Percentiles rank a stretch among this genome's conserved stretches.
Evolutionary conservation across 257 asterid genomes (phyloP).

Genomic region (Gynochthodes officinalis): DNA sequence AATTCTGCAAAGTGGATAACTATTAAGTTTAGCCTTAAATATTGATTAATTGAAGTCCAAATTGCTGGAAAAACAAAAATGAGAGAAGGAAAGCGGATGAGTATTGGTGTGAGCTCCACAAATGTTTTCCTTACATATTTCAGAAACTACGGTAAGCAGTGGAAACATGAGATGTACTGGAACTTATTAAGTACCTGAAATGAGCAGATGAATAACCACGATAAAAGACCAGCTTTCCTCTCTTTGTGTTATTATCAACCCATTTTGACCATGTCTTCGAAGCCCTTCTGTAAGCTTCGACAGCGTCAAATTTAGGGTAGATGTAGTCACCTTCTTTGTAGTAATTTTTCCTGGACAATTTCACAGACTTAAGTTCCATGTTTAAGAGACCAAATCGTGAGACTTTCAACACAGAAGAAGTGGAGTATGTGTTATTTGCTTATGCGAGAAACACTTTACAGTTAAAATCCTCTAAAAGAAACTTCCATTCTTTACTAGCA

Average conservation of each 20-base stretch:
- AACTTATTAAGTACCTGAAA: constrained; percentile 53
- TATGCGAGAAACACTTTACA: neutral
- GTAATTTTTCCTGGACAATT: constrained; percentile 75
- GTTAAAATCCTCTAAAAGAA: neutral
- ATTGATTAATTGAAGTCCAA: neutral
- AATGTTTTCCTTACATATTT: neutral
- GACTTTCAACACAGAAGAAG: neutral
- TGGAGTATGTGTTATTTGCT: neutral
- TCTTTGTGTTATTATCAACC: constrained; percentile 48
- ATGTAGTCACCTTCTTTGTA: constrained; percentile 67
- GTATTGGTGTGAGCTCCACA: neutral
- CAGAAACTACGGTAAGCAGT: neutral
- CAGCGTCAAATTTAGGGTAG: constrained; percentile 73
- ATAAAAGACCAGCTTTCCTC: constrained; percentile 59
- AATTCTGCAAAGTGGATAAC: neutral
- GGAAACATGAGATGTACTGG: neutral
- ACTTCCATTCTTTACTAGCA: neutral
- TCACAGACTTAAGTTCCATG: constrained; percentile 19
- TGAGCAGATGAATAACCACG: constrained; percentile 99
- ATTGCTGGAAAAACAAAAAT: neutral
- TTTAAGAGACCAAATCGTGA: constrained; percentile 1
- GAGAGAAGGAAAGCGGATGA: neutral
- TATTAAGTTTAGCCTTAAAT: neutral
- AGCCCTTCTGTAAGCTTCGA: constrained; percentile 89
- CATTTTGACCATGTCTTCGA: constrained; percentile 87